Base-by-base conservation (phyloP, 495 filamentous ascomycete genomes). In the Talaromyces proteolyticus region DNA sequence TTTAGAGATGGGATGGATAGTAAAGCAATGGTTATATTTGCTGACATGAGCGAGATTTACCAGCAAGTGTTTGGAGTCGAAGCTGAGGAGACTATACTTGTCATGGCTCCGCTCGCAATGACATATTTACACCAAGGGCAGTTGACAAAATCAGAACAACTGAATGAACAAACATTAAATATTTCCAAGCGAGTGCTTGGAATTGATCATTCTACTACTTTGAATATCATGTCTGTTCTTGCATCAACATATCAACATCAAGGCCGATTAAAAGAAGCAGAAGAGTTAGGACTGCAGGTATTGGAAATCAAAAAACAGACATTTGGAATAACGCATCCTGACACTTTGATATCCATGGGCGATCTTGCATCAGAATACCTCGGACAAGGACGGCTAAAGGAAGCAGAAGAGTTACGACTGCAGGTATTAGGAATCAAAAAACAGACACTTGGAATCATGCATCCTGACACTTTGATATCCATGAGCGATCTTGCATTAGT, bases 201-300 rank as follows among this genome's bases (percentile, higher is more conserved):
- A 21, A 24, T 11, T 18, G 42, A 47, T 11, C 43, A 53, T 42
- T 42, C 43, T 16, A 40, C 50, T 4, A 42, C 47, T 10, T 29
- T 55, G 36, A 2, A 8, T 16, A 44, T 18, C 16, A 45, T 52
- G 41, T n/a, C 7, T 36, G 29, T 18, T 22, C 22, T 52, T 3
- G 20, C 49, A 19, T 24, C 16, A n/a, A 18, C 29, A 8, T 52
- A 52, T 23, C 38, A 47, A 12, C 50, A 47, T n/a, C 66, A 61
- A 24, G 66, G 66, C 23, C 57, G 57, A 4, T 61, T 60, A 42
- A 49, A 54, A 26, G 64, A 69, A 45, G 62, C 68, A 6, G 64
- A 61, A 43, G 24, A 58, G 14, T 55, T 69, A 3, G 44, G 53
- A 3, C 43, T 55, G 51, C 54, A 64, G 37, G 24, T 21, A n/a